phyloP scores from a whole-genome alignment of 345 rosid genomes.

The Eucalyptus urophylla region DNA sequence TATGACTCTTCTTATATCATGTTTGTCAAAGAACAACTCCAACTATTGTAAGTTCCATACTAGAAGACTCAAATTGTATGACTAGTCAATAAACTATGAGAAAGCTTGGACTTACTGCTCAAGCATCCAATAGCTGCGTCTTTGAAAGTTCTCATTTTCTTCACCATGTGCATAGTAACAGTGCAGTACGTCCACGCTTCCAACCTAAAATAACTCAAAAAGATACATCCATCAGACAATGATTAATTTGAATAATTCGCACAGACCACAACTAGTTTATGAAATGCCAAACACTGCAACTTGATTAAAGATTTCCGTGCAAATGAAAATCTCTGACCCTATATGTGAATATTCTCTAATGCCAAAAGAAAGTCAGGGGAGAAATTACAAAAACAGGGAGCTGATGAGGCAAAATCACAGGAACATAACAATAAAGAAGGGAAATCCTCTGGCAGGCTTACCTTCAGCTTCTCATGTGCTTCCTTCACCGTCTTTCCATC shows the following conservation, averaged over 20 bases:
- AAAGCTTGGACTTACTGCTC: slow-evolving; percentile 47
- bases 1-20: not conserved
- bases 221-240: slow-evolving; percentile 4
- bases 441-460: not conserved
- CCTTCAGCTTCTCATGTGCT: slow-evolving; percentile 91
- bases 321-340: not conserved
- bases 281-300: not conserved
- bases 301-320: not conserved
- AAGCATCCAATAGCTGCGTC: slow-evolving; percentile 99
- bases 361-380: not conserved
- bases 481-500: slow-evolving; percentile 89
- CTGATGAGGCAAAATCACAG: not conserved
- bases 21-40: not conserved
- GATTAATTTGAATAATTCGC: not conserved
- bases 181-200: slow-evolving; percentile 84
- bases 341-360: not conserved
- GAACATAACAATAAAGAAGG: not conserved
- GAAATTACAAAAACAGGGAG: not conserved
- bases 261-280: not conserved
- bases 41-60: not conserved
- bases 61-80: not conserved
- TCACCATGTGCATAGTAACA: slow-evolving; percentile 99
- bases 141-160: slow-evolving; percentile 80
- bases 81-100: not conserved
- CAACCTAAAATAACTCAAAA: slow-evolving; percentile 45